Base-by-base conservation (phyloP, 192 early-diverging fungal species). In the Entomortierella beljakovae region DNA sequence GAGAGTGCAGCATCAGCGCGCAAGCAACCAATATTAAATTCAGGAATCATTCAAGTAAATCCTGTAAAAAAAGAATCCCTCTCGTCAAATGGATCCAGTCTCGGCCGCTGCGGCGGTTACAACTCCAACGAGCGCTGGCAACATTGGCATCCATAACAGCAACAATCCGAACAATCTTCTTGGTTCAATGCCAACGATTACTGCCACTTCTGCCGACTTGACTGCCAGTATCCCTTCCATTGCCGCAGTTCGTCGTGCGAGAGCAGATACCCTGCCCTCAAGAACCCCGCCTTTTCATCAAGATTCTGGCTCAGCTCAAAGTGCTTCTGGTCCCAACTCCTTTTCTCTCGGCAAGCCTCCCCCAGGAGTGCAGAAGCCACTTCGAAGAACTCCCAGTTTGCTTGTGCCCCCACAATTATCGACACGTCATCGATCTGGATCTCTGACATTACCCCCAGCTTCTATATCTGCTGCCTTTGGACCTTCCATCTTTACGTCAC, bases 401-500 rank as follows among this genome's bases (percentile, higher is more conserved):
- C 80, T 73, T 53, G 74, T 76, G 13, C 84, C 73, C 33, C 80
- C 71, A 15, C 72, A 79, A 64, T 20, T 79, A 33, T 83, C 62
- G 57, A 81, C 80, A 62, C 82, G 86, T 71, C 75, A 81, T 62
- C 83, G 86, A 62, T 85, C 82, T 48, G 88, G 86, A 48, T 90
- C 86, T 22, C 61, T 88, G 33, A 85, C 81, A 3, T 70, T 88
- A 48, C 87, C 85, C 11, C 81, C 85, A 25, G 82, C 84, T 22
- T 81, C 88, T 13, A 79, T 79, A 64, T 70, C 75, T 11, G 81
- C 80, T 25, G 90, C 90, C 11, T 90, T 90, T 77, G 88, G 86
- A 3, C 84, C 85, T 31, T 86, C 87, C 37, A 83, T 90, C 50
- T 91, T 90, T 57, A 83, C 86, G 2, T 87, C 88, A 16, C 72